These are phyloP conservation scores for Metschnikowia reukaufii DNA, from an alignment of 805 yeast genomes.

Conservation along the genomic window DNA sequence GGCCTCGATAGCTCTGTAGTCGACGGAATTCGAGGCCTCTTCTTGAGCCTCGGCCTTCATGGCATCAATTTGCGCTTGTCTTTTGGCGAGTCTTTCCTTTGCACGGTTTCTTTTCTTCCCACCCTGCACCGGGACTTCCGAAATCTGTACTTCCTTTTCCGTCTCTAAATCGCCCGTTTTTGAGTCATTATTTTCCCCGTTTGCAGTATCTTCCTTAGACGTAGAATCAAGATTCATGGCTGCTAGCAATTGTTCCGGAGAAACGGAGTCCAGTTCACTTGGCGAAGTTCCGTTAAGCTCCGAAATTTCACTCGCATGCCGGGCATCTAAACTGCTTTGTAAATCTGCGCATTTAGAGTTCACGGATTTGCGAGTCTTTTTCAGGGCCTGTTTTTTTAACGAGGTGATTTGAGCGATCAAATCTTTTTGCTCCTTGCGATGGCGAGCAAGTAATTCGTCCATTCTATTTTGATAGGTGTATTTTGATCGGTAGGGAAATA, in stretches of 20 bases:
- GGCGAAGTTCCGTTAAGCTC: constrained; percentile 16
- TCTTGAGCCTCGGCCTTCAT: constrained; percentile 64
- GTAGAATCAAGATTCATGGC: constrained; percentile 9
- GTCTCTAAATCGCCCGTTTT: not conserved
- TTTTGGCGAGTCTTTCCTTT: constrained; percentile 74
- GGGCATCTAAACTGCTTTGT: constrained; percentile 53
- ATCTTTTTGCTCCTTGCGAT: constrained; percentile 67
- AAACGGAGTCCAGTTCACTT: constrained; percentile 33
- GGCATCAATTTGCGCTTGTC: constrained; percentile 66
- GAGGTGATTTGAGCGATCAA: constrained; percentile 67
- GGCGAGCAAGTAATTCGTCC: constrained; percentile 58
- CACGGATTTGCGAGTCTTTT: constrained; percentile 72
- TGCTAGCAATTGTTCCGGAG: constrained; percentile 65
- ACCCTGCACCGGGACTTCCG: constrained; percentile 29
- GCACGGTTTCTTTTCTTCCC: constrained; percentile 68
- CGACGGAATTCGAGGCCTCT: constrained; percentile 69
- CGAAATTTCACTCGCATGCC: constrained; percentile 55
- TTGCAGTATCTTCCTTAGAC: constrained; percentile 1
- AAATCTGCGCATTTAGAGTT: constrained; percentile 56
- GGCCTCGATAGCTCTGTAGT: constrained; percentile 69
- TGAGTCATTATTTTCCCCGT: not conserved
- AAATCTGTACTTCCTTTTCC: not conserved
- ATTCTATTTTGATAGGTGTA: too few species aligned
- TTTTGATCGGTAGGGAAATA: too few species aligned
- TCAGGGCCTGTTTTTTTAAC: constrained; percentile 79